These are phyloP conservation scores for Termitomyces titanicus DNA, from an alignment of 768 basidiomycete genomes.

Conservation along the genomic window DNA sequence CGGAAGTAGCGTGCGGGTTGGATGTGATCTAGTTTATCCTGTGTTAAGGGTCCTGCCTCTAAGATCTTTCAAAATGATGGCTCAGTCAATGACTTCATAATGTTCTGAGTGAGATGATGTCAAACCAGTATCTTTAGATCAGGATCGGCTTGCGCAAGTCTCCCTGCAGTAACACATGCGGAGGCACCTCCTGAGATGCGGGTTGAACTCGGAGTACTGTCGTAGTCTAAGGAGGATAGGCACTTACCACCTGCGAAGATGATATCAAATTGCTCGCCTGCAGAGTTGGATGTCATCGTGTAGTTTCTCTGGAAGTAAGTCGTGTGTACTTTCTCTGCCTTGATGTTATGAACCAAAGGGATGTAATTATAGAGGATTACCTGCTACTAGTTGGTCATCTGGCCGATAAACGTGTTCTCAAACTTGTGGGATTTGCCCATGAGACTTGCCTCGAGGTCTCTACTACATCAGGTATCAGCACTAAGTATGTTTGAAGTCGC, in stretches of 20 bases:
- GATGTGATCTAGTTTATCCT: constrained; percentile 39
- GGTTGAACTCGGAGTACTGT: neutral
- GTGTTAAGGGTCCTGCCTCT: constrained; percentile 53
- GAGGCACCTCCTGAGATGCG: constrained; percentile 40
- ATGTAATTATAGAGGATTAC: too few relatives aligned
- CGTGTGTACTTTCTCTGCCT: too few relatives aligned
- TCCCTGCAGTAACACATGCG: constrained; percentile 52
- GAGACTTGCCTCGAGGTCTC: too few relatives aligned
- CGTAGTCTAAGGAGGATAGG: neutral
- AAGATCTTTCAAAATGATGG: constrained; percentile 32
- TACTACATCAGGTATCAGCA: too few relatives aligned
- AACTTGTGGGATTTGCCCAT: too few relatives aligned
- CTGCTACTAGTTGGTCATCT: too few relatives aligned
- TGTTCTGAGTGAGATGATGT: constrained; percentile 2
- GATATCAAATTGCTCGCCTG: constrained; percentile 6
- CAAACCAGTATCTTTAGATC: constrained; percentile 49
- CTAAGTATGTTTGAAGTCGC: too few relatives aligned
- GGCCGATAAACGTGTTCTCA: too few relatives aligned
- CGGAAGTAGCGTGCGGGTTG: constrained; percentile 51
- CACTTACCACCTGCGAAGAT: neutral
- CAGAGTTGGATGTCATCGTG: constrained; percentile 28
- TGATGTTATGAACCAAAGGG: too few relatives aligned
- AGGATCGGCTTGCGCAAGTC: constrained; percentile 51
- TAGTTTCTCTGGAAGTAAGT: too few relatives aligned
- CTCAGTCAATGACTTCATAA: neutral